A percentile compares a stretch with the other conserved stretches of the same genome.
phyloP scores from a whole-genome alignment of 352 stramenopile species.

The Phytophthora ohioensis region DNA sequence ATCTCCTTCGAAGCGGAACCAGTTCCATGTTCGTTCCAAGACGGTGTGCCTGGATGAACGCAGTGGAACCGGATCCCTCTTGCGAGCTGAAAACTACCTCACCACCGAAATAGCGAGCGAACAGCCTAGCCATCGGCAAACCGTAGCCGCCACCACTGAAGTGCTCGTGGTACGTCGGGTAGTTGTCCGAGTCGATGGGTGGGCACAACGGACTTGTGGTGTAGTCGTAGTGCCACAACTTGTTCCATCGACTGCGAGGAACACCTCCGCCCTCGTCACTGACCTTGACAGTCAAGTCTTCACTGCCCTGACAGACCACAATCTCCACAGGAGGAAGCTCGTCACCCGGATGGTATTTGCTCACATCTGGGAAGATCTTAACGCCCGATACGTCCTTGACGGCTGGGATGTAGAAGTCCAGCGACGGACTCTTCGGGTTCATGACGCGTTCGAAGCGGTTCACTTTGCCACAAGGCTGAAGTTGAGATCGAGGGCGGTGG shows the following conservation, averaged over 20 bases:
- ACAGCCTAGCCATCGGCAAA: conserved; percentile 90
- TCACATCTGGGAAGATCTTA: conserved; percentile 69
- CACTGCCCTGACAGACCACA: conserved; percentile 96
- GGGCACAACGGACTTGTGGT: conserved; percentile 91
- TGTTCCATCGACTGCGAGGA: conserved; percentile 94
- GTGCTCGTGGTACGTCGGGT: conserved; percentile 80
- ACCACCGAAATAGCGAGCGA: conserved; percentile 98
- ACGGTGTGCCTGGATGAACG: conserved; percentile 77
- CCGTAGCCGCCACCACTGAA: conserved; percentile 96
- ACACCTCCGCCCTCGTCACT: conserved; percentile 98
- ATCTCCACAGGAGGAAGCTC: conserved; percentile 94
- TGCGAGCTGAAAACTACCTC: conserved; percentile 98
- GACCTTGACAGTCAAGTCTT: conserved; percentile 97
- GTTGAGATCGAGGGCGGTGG: conserved; percentile 75
- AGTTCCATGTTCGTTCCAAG: conserved; percentile 74
- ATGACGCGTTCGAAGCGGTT: conserved; percentile 65
- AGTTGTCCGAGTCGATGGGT: conserved; percentile 62
- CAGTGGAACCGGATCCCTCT: conserved; percentile 97
- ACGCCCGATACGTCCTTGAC: conserved; percentile 64
- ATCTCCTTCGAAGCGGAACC: conserved; percentile 42
- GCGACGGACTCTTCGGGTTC: conserved; percentile 60
- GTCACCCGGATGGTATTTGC: conserved; percentile 55
- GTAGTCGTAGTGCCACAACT: conserved; percentile 98
- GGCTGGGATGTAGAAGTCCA: conserved; percentile 69
- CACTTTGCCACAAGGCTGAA: conserved; percentile 35